Conservation (phyloP, 1,284 basidiomycete genomes). For the Ustilago bromivora region DNA sequence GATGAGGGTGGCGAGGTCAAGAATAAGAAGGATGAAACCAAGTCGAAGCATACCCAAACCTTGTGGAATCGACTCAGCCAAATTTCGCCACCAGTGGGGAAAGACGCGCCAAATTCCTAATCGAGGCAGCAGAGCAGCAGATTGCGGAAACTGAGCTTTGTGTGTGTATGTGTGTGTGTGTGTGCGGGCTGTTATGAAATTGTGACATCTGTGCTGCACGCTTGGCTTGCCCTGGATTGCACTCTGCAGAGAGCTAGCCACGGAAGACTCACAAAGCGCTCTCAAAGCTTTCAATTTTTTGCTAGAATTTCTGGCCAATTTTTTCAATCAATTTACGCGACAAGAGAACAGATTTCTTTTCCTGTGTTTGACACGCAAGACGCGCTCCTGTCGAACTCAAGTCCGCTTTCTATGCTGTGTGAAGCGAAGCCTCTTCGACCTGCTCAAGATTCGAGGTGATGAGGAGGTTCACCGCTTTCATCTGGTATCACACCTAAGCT, state of each 20-base stretch:
- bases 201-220: slow-evolving; percentile 15
- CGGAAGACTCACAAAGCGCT: slow-evolving; percentile 1
- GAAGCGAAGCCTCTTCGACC: neutral
- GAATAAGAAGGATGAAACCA: neutral
- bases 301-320: neutral
- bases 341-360: neutral
- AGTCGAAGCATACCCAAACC: neutral
- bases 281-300: slow-evolving; percentile 13
- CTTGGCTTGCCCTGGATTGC: slow-evolving; percentile 27
- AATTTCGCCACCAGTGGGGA: slow-evolving; percentile 11
- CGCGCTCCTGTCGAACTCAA: neutral
- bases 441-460: neutral
- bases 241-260: slow-evolving; percentile 16
- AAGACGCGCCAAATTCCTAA: slow-evolving; percentile 8
- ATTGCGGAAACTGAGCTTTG: slow-evolving; percentile 8
- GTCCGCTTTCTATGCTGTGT: neutral
- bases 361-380: neutral
- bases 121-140: neutral
- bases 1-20: neutral
- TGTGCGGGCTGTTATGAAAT: no score
- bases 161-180: no score
- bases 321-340: slow-evolving; percentile 20
- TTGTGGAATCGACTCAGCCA: slow-evolving; percentile 12
- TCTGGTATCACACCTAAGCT: no score
- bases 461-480: no score